A percentile compares a stretch with the other conserved stretches of the same genome.
These are phyloP conservation scores for Rhynchospora tenuis DNA, from an alignment of 176 grass and related monocot species.

Conservation along the genomic window DNA sequence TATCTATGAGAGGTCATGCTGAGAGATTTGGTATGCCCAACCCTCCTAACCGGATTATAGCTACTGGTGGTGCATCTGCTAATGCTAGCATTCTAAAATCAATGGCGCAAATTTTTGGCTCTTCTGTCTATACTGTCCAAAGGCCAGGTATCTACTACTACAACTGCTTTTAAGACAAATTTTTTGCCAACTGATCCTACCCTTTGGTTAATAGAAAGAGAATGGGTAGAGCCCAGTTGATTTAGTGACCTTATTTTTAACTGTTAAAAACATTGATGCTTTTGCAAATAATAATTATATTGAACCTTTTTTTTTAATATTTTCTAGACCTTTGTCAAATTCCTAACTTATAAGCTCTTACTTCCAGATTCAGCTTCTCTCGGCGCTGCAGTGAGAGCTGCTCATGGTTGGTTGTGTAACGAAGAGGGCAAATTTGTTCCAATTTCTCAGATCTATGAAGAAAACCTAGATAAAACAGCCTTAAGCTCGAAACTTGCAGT, in stretches of 20 bases:
- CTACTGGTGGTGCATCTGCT: constrained; percentile 81
- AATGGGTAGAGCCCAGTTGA: neutral
- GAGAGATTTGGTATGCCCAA: constrained; percentile 94
- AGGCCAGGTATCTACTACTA: constrained; percentile 54
- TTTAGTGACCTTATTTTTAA: neutral
- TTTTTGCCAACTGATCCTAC: neutral
- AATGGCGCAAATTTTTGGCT: constrained; percentile 66
- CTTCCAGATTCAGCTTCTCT: constrained; percentile 80
- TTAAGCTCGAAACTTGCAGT: constrained; percentile 52
- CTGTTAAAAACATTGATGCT: neutral
- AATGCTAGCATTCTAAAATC: constrained; percentile 70
- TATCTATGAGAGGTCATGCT: constrained; percentile 81
- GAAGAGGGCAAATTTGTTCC: constrained; percentile 59
- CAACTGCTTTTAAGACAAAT: neutral
- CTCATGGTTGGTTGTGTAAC: constrained; percentile 89
- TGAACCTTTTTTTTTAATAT: neutral
- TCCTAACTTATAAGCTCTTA: neutral
- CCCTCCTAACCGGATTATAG: constrained; percentile 80
- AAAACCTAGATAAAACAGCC: constrained; percentile 62
- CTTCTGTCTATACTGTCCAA: constrained; percentile 73
- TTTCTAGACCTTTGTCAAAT: neutral
- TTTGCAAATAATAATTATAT: neutral
- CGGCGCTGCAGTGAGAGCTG: constrained; percentile 71
- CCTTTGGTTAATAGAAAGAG: neutral
- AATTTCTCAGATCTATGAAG: constrained; percentile 59